Conservation (phyloP, 2,329 filamentous ascomycete species). For the Trichoderma gracile region DNA sequence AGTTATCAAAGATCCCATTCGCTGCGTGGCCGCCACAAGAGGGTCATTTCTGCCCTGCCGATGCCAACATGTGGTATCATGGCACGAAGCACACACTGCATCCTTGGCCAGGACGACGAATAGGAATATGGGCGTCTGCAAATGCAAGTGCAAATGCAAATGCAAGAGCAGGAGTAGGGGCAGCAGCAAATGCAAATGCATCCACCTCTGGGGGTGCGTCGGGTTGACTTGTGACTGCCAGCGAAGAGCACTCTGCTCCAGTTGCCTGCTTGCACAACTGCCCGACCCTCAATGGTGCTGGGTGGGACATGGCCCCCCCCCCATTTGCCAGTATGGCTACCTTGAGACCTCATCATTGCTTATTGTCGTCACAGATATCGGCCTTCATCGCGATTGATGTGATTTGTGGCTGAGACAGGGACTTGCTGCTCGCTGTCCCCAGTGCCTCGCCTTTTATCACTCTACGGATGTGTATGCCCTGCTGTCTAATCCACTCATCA, state of each 20-base stretch:
- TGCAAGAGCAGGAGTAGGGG: not conserved
- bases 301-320: not conserved
- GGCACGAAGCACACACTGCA: not conserved
- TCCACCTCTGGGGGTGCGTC: not conserved
- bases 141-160: not conserved
- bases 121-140: not conserved
- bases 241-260: not conserved
- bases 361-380: not conserved
- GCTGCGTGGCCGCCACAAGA: not conserved
- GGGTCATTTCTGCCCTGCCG: conserved; percentile 7
- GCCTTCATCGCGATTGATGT: not conserved
- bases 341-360: not conserved
- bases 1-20: not conserved
- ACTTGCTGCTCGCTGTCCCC: not conserved
- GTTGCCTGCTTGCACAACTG: not conserved
- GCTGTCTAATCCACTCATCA: too few species aligned
- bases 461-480: not conserved
- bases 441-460: not conserved
- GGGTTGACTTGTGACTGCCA: not conserved
- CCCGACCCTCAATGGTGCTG: not conserved
- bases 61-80: not conserved
- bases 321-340: not conserved
- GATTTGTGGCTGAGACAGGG: conserved; percentile 17
- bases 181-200: not conserved
- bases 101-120: conserved; percentile 1